Percentiles rank a stretch among this genome's conserved stretches.
phyloP scores from a whole-genome alignment of 345 rosid genomes.

The Corchorus capsularis region DNA sequence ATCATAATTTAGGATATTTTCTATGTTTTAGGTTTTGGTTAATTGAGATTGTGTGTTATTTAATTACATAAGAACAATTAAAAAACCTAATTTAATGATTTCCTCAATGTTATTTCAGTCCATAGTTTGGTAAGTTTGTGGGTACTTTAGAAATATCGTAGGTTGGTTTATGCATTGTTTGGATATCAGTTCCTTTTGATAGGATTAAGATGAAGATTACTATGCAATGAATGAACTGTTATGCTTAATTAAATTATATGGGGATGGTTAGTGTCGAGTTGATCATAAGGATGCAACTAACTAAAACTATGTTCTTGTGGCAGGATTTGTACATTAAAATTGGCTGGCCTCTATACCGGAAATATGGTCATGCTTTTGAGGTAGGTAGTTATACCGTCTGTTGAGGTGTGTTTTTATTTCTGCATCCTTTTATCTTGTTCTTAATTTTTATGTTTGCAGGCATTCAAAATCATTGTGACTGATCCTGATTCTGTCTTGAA shows the following conservation, averaged over 20 bases:
- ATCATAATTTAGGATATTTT: neutral
- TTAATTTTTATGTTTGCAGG: conserved; percentile 50
- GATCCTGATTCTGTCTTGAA: conserved; percentile 89
- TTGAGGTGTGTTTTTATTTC: neutral
- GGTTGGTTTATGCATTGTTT: neutral
- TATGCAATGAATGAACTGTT: neutral
- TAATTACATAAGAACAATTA: neutral
- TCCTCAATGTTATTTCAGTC: neutral
- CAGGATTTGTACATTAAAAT: conserved; percentile 87
- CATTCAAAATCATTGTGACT: conserved; percentile 82
- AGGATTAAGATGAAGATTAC: neutral
- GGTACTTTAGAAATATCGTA: neutral
- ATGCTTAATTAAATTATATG: conserved; percentile 18
- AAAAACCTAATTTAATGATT: neutral
- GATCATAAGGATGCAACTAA: neutral
- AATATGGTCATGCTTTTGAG: conserved; percentile 97
- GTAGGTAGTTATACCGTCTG: conserved; percentile 37
- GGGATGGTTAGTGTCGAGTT: neutral
- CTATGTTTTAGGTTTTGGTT: neutral
- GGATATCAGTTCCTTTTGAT: neutral
- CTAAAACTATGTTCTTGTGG: conserved; percentile 7
- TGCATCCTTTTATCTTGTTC: neutral
- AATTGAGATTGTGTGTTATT: neutral
- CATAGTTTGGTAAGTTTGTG: neutral
- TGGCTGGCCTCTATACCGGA: conserved; percentile 95